These are phyloP conservation scores for Fusarium solani-melongenae DNA, from an alignment of 2,329 filamentous ascomycete species.

Conservation along the genomic window DNA sequence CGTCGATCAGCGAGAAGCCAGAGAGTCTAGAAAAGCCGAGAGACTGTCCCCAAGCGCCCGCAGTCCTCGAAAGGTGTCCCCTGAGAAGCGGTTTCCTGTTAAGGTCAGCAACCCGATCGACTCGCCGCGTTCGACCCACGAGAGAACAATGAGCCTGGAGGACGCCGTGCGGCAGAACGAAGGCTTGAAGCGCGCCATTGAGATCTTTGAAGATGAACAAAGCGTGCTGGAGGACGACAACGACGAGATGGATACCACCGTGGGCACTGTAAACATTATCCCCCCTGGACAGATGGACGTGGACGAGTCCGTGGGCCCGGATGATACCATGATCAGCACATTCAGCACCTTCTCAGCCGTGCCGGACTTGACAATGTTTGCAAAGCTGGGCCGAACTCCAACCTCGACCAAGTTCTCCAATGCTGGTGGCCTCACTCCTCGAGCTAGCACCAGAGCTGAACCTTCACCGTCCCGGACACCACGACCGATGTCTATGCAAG, in stretches of 20 bases:
- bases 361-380: slow-evolving; percentile 86
- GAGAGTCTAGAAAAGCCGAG: slow-evolving; percentile 34
- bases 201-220: slow-evolving; percentile 70
- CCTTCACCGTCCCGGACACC: slow-evolving; percentile 50
- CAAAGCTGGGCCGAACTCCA: slow-evolving; percentile 76
- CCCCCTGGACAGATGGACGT: slow-evolving; percentile 39
- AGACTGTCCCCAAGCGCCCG: slow-evolving; percentile 47
- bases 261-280: slow-evolving; percentile 45
- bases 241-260: slow-evolving; percentile 40
- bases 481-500: slow-evolving; percentile 50
- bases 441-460: slow-evolving; percentile 46
- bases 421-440: slow-evolving; percentile 54
- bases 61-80: slow-evolving; percentile 61
- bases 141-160: slow-evolving; percentile 60
- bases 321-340: slow-evolving; percentile 82
- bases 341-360: slow-evolving; percentile 92
- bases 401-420: slow-evolving; percentile 66
- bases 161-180: slow-evolving; percentile 66
- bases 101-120: slow-evolving; percentile 58
- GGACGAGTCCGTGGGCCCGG: slow-evolving; percentile 61
- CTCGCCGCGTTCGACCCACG: slow-evolving; percentile 38
- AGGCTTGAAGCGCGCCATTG: slow-evolving; percentile 68
- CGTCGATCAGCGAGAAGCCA: slow-evolving; percentile 47
- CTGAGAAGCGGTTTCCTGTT: slow-evolving; percentile 71
- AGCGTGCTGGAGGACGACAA: slow-evolving; percentile 44